Evolutionary conservation across 148 eudicot genomes (phyloP), one percentile per base, ranked within the genome.

Genomic region (Simmondsia chinensis): DNA sequence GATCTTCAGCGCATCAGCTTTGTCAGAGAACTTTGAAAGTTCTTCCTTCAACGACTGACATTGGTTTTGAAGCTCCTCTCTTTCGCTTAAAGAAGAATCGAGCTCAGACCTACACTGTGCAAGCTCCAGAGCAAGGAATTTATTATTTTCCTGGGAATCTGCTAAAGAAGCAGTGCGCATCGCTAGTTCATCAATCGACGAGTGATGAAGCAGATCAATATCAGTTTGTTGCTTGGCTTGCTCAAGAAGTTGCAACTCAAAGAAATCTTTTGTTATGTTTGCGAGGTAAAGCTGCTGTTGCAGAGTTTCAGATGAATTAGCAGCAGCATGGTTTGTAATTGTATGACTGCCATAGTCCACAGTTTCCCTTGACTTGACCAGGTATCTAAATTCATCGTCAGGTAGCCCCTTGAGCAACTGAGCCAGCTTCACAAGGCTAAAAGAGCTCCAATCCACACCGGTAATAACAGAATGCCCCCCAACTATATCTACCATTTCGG

Each of bases 251-350:
- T 75, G 74, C 54, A 72, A 52, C 35, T 57, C 61, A 34, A 45
- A 64, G 12, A 64, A 34, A 49, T 84, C 82, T 52, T 76, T 85
- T 2, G 55, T 65, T 33, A 79, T 48, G 46, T 43, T 71, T 33
- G 77, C 58, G 28, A 74, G 39, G 60, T 78, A 89, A 40, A 81
- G 46, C 52, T 84, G 87, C 52, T 84, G 82, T 33, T 60, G 78
- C 32, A 82, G 51, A 50, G 61, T 54, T 61, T 74, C 79, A 50
- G 64, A 38, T 41, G 48, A 46, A 43, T 57, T 65, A 50, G 32
- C 32, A 20, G 23, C 27, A 46, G 38, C 43, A 61, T 43, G 46
- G 28, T n/a, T 37, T 34, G 46, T 43, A 11, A 36, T 52, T 20
- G 38, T 14, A 33, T 43, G 44, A 69, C 30, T 40, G 46, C 21